Base-by-base conservation (phyloP, 2,329 filamentous ascomycete species). In the Pezicula radicicola region DNA sequence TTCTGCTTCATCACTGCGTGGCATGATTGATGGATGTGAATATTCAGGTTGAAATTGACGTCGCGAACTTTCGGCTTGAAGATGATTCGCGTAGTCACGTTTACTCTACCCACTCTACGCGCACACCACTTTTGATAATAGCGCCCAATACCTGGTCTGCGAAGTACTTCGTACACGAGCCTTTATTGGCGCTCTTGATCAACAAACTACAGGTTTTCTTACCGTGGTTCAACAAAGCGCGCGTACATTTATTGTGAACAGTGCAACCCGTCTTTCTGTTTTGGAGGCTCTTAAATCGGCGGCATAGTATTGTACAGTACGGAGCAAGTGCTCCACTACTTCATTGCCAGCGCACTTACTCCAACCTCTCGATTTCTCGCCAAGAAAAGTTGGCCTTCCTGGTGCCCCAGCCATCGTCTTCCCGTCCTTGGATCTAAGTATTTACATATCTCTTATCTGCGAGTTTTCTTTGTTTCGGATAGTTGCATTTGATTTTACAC, bases 1-100 rank as follows among this genome's bases (percentile, higher is more conserved):
- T 56, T 78, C 77, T 12, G 87, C 87, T 70, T 92, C 88, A 60
- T 91, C 88, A 42, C 85, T 84, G 55, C 84, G 84, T 16, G 85
- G 67, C 87, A 91, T 90, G 15, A 19, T 58, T 48, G 28, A 91
- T 90, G 12, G 21, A 57, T 46, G 21, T 48, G 19, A 42, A 7
- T 25, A 21, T 41, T 45, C 35, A 37, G 46, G 30, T 52, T 39
- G 21, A 44, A 6, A 18, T n/a, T 39, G 21, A 44, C 18, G 41
- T n/a, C 39, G 39, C 19, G 30, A 25, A 51, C 42, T 42, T 33
- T 12, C 49, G 48, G 33, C 15, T 27, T 4, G n/a, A 44, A 30
- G 15, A 9, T 40, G 33, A 25, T 41, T 25, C 46, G 30, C 30
- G 30, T 13, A 12, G 30, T 33, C 30, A 33, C 30, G 30, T 33